Conservation (phyloP, 106 monocot genomes). For the Allium sativum region DNA sequence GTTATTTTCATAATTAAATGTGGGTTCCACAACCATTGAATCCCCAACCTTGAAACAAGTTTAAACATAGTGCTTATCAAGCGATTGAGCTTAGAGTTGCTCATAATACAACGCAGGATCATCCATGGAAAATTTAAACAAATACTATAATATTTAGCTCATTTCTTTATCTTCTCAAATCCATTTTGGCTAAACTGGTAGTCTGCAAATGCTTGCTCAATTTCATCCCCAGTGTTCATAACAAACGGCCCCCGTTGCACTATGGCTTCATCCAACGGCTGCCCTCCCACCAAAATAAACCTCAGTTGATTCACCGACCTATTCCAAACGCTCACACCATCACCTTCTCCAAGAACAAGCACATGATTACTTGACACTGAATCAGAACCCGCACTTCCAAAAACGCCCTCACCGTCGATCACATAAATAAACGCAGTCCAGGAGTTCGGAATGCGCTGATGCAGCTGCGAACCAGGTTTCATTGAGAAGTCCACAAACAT, state of each 20-base stretch:
- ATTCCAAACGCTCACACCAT: conserved; percentile 75
- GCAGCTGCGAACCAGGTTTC: conserved; percentile 46
- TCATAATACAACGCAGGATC: too few relatives aligned
- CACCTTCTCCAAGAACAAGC: conserved; percentile 49
- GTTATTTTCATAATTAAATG: too few relatives aligned
- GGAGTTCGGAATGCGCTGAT: conserved; percentile 40
- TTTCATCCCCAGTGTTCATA: conserved; percentile 40
- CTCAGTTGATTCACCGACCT: conserved; percentile 5
- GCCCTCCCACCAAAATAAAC: conserved; percentile 24
- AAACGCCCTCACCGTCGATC: conserved; percentile 79
- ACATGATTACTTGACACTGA: conserved; percentile 33
- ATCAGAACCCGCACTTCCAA: conserved; percentile 16
- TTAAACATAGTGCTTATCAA: too few relatives aligned
- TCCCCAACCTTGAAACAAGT: too few relatives aligned
- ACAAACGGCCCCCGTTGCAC: conserved; percentile 42
- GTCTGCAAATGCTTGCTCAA: conserved; percentile 29
- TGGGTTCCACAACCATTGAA: too few relatives aligned
- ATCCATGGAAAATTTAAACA: too few relatives aligned
- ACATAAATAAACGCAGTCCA: conserved; percentile 85
- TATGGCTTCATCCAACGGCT: conserved; percentile 39
- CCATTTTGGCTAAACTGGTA: conserved; percentile 23
- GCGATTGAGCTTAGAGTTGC: too few relatives aligned
- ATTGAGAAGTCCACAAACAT: conserved; percentile 89
- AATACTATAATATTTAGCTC: background rate
- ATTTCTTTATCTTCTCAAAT: conserved; percentile 32